Evolutionary conservation across 805 yeast species (phyloP).

Genomic region (Metschnikowia kunwiensis): DNA sequence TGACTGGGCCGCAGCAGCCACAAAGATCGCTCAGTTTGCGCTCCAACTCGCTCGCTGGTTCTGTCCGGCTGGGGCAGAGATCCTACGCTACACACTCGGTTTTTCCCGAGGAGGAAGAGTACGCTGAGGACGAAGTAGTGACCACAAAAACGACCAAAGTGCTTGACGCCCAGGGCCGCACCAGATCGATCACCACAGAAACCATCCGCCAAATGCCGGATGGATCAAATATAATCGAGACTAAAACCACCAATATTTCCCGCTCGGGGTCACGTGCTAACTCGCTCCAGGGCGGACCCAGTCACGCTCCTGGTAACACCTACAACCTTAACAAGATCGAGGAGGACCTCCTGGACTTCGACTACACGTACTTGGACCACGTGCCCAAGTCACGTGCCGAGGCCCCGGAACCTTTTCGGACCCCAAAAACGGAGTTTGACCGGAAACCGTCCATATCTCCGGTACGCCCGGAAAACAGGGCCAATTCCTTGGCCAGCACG

Average conservation of each 20-base stretch:
- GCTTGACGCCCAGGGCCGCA: slow-evolving; percentile 49
- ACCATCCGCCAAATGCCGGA: slow-evolving; percentile 48
- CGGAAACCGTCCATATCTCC: slow-evolving; percentile 2
- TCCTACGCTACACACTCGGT: slow-evolving; percentile 5
- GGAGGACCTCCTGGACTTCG: slow-evolving; percentile 43
- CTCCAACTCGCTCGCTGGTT: slow-evolving; percentile 8
- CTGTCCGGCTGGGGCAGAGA: slow-evolving; percentile 9
- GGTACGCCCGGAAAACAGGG: slow-evolving; percentile 2
- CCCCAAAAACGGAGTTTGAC: not conserved
- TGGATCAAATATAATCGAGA: slow-evolving; percentile 43
- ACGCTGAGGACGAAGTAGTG: slow-evolving; percentile 22
- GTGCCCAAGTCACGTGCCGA: not conserved
- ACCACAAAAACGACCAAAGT: slow-evolving; percentile 51
- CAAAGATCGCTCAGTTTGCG: slow-evolving; percentile 9
- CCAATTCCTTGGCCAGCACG: slow-evolving; percentile 15
- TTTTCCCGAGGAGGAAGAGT: slow-evolving; percentile 19
- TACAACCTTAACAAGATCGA: slow-evolving; percentile 38
- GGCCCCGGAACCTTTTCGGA: not conserved
- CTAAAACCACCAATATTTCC: slow-evolving; percentile 40
- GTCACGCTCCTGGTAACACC: slow-evolving; percentile 14
- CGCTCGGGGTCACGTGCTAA: slow-evolving; percentile 33
- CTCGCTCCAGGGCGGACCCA: slow-evolving; percentile 17
- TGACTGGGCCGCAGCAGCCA: slow-evolving; percentile 26
- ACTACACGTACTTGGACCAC: slow-evolving; percentile 38
- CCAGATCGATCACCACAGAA: slow-evolving; percentile 53